These are phyloP conservation scores for Penicillium brasilianum DNA, from an alignment of 2,329 filamentous ascomycete genomes.

Conservation along the genomic window DNA sequence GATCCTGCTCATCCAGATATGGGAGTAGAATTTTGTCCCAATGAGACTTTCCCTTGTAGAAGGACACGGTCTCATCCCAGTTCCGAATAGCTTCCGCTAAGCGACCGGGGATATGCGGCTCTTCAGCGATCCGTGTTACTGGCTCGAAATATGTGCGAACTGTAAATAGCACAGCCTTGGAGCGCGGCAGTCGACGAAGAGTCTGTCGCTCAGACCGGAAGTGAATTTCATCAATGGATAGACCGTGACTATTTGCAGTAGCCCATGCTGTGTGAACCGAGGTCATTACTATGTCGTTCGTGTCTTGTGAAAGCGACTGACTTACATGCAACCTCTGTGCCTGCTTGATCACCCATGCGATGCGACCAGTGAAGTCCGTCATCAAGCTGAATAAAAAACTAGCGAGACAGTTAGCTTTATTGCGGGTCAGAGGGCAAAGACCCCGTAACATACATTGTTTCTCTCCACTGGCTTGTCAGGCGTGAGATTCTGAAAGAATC, in stretches of 20 bases:
- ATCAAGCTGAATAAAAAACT: conserved; percentile 26
- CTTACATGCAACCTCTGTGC: conserved; percentile 22
- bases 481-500: not conserved
- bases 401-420: not conserved
- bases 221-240: not conserved
- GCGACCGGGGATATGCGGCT: not conserved
- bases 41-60: not conserved
- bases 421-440: not conserved
- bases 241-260: not conserved
- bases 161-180: not conserved
- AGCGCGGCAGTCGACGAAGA: not conserved
- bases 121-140: not conserved
- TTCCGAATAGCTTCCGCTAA: not conserved
- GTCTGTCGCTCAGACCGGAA: not conserved
- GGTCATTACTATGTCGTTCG: not conserved
- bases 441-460: not conserved
- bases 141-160: not conserved
- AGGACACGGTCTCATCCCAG: not conserved
- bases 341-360: conserved; percentile 24
- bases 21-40: not conserved
- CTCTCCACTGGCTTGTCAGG: not conserved
- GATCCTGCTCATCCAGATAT: not conserved
- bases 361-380: conserved; percentile 28
- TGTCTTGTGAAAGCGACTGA: not conserved
- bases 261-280: not conserved